phyloP scores from a whole-genome alignment of 2,329 filamentous ascomycete genomes.

The Calonectria montana region DNA sequence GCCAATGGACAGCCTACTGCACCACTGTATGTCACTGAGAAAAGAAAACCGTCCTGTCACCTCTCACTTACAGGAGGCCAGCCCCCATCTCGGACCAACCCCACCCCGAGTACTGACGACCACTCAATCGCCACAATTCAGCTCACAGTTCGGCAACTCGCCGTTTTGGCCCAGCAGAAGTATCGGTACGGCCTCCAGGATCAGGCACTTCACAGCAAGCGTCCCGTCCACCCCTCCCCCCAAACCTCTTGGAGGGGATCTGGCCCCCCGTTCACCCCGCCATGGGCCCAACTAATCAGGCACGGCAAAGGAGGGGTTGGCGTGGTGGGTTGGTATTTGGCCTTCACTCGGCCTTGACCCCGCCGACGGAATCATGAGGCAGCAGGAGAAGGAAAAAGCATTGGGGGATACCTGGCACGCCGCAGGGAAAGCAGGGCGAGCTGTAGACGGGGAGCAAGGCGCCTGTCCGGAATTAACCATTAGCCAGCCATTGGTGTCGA shows the following conservation, averaged over 20 bases:
- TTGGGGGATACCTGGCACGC: conserved; percentile 12
- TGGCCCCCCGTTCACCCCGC: conserved; percentile 14
- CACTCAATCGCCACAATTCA: neutral
- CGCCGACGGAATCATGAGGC: conserved; percentile 34
- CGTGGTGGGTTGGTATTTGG: conserved; percentile 30
- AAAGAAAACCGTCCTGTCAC: neutral
- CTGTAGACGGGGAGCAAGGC: neutral
- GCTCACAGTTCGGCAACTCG: neutral
- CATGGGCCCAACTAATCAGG: conserved; percentile 15
- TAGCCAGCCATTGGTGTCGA: neutral
- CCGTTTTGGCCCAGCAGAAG: neutral
- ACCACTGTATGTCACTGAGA: neutral
- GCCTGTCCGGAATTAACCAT: neutral
- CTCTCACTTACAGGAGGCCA: neutral
- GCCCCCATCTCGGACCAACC: conserved; percentile 38
- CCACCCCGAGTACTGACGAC: conserved; percentile 34
- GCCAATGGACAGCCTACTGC: neutral
- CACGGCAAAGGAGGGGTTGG: conserved; percentile 15
- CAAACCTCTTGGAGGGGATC: neutral
- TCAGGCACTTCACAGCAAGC: neutral
- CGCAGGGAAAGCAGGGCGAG: neutral
- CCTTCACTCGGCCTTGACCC: conserved; percentile 33
- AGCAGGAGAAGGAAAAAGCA: conserved; percentile 18
- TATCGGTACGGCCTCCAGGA: neutral
- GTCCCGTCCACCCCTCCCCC: conserved; percentile 1